Evolutionary conservation across 2,329 filamentous ascomycete genomes (phyloP).

Genomic region (Trichophyton equinum): DNA sequence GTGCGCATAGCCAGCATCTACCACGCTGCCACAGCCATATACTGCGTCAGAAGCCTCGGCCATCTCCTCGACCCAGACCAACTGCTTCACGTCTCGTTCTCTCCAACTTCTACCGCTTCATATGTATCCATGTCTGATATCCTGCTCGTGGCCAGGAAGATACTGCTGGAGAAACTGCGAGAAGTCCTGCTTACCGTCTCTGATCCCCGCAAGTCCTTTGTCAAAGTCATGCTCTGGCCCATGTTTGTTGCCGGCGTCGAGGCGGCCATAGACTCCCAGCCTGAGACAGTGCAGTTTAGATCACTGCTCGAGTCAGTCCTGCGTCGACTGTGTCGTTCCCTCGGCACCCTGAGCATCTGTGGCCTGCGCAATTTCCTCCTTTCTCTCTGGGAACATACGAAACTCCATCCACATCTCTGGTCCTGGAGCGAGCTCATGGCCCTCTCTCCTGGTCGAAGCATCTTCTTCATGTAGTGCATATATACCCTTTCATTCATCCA

Average conservation of each 20-base stretch:
- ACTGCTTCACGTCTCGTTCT: conserved; percentile 6
- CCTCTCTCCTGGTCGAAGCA: neutral
- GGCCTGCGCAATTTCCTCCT: conserved; percentile 9
- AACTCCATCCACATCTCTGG: neutral
- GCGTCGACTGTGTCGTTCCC: conserved; percentile 5
- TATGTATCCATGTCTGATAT: conserved; percentile 11
- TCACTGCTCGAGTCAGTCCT: conserved; percentile 4
- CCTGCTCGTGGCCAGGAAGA: conserved; percentile 10
- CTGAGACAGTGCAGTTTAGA: neutral
- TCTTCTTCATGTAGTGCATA: conserved; percentile 2
- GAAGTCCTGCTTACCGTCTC: conserved; percentile 1
- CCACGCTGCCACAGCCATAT: conserved; percentile 11
- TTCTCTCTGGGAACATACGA: conserved; percentile 4
- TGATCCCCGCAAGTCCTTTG: conserved; percentile 6
- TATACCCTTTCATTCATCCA: neutral
- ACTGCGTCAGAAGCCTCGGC: conserved; percentile 11
- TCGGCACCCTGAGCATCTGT: conserved; percentile 10
- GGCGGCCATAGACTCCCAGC: conserved; percentile 8
- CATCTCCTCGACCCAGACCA: conserved; percentile 9
- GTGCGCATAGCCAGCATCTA: conserved; percentile 11
- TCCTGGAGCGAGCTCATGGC: conserved; percentile 13
- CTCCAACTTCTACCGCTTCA: neutral
- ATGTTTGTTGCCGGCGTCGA: conserved; percentile 13
- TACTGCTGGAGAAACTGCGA: conserved; percentile 8
- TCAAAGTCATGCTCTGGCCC: conserved; percentile 13